Base-by-base conservation (phyloP, 1,284 basidiomycete genomes). In the Athelia sp. region DNA sequence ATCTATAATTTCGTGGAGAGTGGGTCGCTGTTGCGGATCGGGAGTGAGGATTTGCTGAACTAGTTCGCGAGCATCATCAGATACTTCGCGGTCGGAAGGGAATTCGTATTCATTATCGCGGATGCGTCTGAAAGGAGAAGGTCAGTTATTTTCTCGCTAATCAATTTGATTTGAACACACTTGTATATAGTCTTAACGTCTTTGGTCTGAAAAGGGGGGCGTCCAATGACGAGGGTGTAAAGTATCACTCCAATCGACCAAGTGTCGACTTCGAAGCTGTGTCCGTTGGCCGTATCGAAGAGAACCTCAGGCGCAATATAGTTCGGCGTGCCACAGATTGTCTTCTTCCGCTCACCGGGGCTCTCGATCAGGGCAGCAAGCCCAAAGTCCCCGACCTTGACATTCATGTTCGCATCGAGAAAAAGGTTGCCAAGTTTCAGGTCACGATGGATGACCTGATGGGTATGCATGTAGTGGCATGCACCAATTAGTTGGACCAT, bases 261-360 rank as follows among this genome's bases (percentile, higher is more conserved):
- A 9, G 95, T 90, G 63, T 99, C 96, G 31, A 98, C 96, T 70
- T 98, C 96, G 62, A 98, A 99, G 64, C 91, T 94, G 69, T 99
- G 96, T 0, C 96, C 94, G 58, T 94, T 95, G 22, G 87, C 91
- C 40, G 90, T 92, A 65, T 98, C 94, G 66, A 98, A 98, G 52
- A 99, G 72, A 29, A 99, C 94, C 65, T 99, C 96, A 0, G 96
- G 97, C 0, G 97, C 97, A 57, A 99, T 98, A 67, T 99, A 98
- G 66, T 99, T 98, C 1, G 96, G 97, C 1, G 96, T 99, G 4
- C 96, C 97, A 60, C 96, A 98, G 45, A 98, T 96, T 0, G 96
- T 99, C 82, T 97, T 98, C 77, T 98, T 98, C 58, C 96, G 74
- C 67, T 99, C 97, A 1, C 95, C 95, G 10, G 90, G 90, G 64